Evolutionary conservation across 768 basidiomycete species (phyloP), one percentile per base, ranked within the genome.

Genomic region (Melanogaster broomeanus): DNA sequence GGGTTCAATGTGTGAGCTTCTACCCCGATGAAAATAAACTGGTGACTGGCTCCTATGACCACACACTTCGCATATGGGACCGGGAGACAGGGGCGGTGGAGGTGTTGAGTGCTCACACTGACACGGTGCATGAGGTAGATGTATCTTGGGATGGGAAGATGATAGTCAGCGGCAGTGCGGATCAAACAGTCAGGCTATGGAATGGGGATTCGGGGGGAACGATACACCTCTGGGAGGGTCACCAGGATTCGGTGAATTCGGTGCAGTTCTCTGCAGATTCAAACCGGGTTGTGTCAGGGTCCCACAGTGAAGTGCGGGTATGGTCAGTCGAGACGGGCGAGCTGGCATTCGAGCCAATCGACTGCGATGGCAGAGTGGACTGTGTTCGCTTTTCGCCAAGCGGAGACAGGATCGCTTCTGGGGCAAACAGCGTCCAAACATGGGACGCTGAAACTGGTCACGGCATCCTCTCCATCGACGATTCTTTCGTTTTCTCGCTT

Each of bases 211-310:
- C 39, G 15, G 51, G 21, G 18, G 28, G 13, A 31, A 24, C 39
- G 31, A 19, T 41, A 2, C 39, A 22, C 19, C 2, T 40, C 4
- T 40, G 27, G 18, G 21, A 40, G 22, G 53, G 53, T 27, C 58
- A 54, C 31, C 45, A 38, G 22, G 48, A 37, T 35, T 72, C 72
- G 3, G 47, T 59, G 28, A 49, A 34, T 16, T 66, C 63, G 33
- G 71, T 77, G 45, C 56, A 64, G 55, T 69, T 78, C 46, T 74
- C 72, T 11, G 74, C 75, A 22, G 74, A 77, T 57, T 72, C 73
- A 5, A 66, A 67, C 40, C 62, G 72, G 40, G 62, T 78, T 30
- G 73, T 72, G 28, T 73, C 73, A 16, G 73, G 73, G 2, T 69
- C 67, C 30, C 59, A 73, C 18, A 75, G 77, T 39, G n/a, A 40